Conservation (phyloP, 2,329 filamentous ascomycete genomes). For the Pseudopyricularia javanii region DNA sequence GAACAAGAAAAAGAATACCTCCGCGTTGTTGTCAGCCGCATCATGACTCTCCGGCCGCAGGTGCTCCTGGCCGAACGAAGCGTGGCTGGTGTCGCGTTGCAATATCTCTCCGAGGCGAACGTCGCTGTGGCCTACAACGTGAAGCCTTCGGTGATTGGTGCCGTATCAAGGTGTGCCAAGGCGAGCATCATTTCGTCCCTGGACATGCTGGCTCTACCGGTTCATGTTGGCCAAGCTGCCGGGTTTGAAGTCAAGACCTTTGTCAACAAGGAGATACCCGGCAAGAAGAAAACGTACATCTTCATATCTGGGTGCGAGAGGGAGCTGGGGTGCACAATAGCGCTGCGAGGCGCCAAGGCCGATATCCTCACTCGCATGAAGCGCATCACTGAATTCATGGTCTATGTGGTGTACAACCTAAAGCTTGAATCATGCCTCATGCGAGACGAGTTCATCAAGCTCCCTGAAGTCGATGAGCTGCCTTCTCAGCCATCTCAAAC, state of each 20-base stretch:
- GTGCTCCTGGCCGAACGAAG: slow-evolving; percentile 86
- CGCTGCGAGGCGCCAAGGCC: slow-evolving; percentile 69
- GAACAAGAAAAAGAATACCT: slow-evolving; percentile 93
- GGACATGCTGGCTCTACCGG: slow-evolving; percentile 74
- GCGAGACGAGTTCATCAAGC: slow-evolving; percentile 80
- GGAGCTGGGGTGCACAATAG: slow-evolving; percentile 88
- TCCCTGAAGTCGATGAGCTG: slow-evolving; percentile 50
- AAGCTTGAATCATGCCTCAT: slow-evolving; percentile 92
- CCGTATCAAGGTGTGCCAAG: slow-evolving; percentile 83
- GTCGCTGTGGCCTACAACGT: slow-evolving; percentile 95
- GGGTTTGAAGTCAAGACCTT: slow-evolving; percentile 95
- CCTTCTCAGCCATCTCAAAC: slow-evolving; percentile 11
- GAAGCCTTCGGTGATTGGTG: slow-evolving; percentile 89
- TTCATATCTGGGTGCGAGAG: slow-evolving; percentile 85
- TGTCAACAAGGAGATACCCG: slow-evolving; percentile 61
- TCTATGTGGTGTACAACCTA: slow-evolving; percentile 95
- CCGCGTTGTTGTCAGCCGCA: slow-evolving; percentile 80
- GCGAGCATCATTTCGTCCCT: slow-evolving; percentile 89
- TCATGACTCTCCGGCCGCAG: slow-evolving; percentile 73
- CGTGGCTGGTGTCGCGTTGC: slow-evolving; percentile 80
- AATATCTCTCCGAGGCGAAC: slow-evolving; percentile 75
- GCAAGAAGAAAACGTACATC: slow-evolving; percentile 86
- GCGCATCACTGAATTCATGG: slow-evolving; percentile 94
- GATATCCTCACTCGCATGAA: slow-evolving; percentile 68
- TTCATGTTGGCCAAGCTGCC: slow-evolving; percentile 67